These are phyloP conservation scores for Lipomyces starkeyi DNA, from an alignment of 805 yeast species.

Conservation along the genomic window DNA sequence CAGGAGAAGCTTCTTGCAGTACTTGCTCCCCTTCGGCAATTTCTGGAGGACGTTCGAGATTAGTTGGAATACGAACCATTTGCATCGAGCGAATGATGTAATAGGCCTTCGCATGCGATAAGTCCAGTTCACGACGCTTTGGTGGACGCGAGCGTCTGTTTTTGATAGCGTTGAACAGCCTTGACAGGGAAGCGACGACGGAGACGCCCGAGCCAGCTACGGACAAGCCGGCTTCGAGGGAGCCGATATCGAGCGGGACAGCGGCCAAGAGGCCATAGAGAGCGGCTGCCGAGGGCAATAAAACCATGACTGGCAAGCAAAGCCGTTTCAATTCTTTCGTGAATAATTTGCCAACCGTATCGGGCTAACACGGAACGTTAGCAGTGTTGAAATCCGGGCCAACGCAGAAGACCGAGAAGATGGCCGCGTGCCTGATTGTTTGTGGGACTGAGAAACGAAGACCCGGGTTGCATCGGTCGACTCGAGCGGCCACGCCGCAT, in stretches of 20 bases:
- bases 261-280: neutral
- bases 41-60: slow-evolving; percentile 25
- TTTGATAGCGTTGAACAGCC: slow-evolving; percentile 13
- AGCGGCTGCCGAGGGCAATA: neutral
- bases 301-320: neutral
- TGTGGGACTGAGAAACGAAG: too few relatives aligned
- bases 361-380: neutral
- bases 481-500: too few relatives aligned
- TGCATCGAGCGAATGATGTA: slow-evolving; percentile 24
- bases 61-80: slow-evolving; percentile 26
- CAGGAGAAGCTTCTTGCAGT: slow-evolving; percentile 6
- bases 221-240: slow-evolving; percentile 19
- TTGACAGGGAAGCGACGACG: slow-evolving; percentile 16
- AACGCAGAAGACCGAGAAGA: neutral
- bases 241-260: slow-evolving; percentile 14
- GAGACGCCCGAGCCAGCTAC: slow-evolving; percentile 25
- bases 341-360: neutral
- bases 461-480: too few relatives aligned
- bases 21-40: neutral
- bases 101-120: slow-evolving; percentile 20
- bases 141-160: slow-evolving; percentile 17
- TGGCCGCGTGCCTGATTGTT: neutral
- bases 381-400: neutral
- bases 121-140: slow-evolving; percentile 18
- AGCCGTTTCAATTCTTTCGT: neutral